These are phyloP conservation scores for Aquilaria malaccensis DNA, from an alignment of 345 rosid species.

Conservation along the genomic window DNA sequence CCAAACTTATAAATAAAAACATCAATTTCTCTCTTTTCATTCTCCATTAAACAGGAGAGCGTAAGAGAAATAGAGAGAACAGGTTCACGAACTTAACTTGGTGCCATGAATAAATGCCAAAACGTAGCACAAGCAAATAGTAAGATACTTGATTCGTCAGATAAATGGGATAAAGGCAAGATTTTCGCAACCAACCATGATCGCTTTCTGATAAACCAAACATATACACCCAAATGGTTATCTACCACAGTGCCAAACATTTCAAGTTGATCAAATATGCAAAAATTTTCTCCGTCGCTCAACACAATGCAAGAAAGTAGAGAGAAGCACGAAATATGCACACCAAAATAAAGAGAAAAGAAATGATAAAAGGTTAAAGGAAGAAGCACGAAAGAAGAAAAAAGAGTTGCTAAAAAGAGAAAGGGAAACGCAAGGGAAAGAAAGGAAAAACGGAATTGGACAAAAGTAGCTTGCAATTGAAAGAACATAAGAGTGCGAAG, in stretches of 20 bases:
- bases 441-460: no score
- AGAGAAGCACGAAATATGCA: neutral
- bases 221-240: neutral
- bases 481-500: no score
- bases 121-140: no score
- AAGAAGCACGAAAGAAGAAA: neutral
- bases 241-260: conserved; percentile 4
- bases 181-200: conserved; percentile 2
- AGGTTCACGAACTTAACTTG: no score
- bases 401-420: neutral
- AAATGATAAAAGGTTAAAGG: conserved; percentile 7
- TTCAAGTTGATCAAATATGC: neutral
- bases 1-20: no score
- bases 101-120: no score
- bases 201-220: conserved; percentile 7
- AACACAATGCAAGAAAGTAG: neutral
- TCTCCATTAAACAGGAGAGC: no score
- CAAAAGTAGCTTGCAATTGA: no score
- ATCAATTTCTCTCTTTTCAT: no score
- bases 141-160: no score
- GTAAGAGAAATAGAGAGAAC: no score
- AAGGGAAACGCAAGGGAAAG: neutral
- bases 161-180: no score
- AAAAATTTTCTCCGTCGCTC: neutral
- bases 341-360: conserved; percentile 1